phyloP scores from a whole-genome alignment of 2,329 filamentous ascomycete genomes.

The Venturia pyrina region DNA sequence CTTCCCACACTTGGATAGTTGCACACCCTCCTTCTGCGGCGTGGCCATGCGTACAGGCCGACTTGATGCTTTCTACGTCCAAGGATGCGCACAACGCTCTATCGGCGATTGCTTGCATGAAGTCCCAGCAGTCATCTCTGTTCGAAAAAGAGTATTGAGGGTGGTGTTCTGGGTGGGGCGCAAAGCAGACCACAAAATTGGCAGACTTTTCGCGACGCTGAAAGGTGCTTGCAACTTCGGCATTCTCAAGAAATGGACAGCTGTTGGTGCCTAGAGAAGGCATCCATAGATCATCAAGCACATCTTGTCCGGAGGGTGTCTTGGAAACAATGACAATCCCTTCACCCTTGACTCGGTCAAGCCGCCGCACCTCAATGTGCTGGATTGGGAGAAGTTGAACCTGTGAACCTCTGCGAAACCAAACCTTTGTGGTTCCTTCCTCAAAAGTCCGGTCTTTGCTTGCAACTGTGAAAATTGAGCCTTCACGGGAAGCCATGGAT shows the following conservation, averaged over 20 bases:
- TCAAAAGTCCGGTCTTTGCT: constrained; percentile 3
- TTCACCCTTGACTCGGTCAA: not conserved
- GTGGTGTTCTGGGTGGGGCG: constrained; percentile 11
- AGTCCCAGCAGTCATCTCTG: constrained; percentile 11
- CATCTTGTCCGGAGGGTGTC: constrained; percentile 6
- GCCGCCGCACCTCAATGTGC: constrained; percentile 10
- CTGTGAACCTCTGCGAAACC: constrained; percentile 6
- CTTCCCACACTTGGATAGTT: constrained; percentile 12
- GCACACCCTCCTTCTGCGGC: constrained; percentile 5
- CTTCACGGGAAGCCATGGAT: constrained; percentile 7
- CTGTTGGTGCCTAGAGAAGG: constrained; percentile 4
- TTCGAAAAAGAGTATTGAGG: constrained; percentile 12
- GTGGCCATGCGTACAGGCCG: constrained; percentile 11
- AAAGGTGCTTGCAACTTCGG: constrained; percentile 6
- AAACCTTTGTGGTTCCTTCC: constrained; percentile 4
- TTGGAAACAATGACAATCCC: constrained; percentile 6
- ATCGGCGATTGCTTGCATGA: constrained; percentile 9
- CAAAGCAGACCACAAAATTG: constrained; percentile 11
- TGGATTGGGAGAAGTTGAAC: not conserved
- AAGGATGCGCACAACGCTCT: constrained; percentile 2
- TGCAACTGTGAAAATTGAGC: constrained; percentile 8
- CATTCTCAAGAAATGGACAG: constrained; percentile 11
- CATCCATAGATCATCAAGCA: constrained; percentile 12
- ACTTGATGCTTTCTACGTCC: constrained; percentile 12
- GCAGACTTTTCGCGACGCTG: constrained; percentile 3